phyloP scores from a whole-genome alignment of 352 stramenopile genomes.

The Phytophthora sp. region DNA sequence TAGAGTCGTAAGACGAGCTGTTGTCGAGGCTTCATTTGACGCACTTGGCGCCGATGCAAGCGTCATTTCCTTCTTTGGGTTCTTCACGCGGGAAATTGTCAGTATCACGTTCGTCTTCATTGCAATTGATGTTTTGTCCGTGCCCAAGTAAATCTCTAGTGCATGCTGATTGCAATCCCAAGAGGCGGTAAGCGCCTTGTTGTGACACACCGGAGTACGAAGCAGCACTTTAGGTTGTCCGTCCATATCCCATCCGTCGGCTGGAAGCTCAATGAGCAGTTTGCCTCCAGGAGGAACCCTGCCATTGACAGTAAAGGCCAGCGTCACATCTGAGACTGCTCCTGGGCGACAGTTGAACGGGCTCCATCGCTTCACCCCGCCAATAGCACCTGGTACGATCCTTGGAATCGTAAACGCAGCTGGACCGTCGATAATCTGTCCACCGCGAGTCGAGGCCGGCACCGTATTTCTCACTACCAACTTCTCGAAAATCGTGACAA shows the following conservation, averaged over 20 bases:
- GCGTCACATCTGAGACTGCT: constrained; percentile 56
- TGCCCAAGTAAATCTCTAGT: constrained; percentile 54
- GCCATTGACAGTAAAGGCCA: constrained; percentile 54
- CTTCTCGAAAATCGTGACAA: constrained; percentile 72
- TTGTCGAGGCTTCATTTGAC: neutral
- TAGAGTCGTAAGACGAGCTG: constrained; percentile 59
- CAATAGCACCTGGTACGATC: constrained; percentile 57
- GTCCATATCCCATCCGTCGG: constrained; percentile 69
- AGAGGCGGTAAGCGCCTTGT: constrained; percentile 27
- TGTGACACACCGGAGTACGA: constrained; percentile 38
- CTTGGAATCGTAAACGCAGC: constrained; percentile 50
- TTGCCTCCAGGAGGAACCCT: constrained; percentile 43
- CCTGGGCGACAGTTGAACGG: constrained; percentile 65
- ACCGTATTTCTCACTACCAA: constrained; percentile 55
- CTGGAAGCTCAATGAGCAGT: constrained; percentile 58
- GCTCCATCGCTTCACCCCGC: constrained; percentile 49
- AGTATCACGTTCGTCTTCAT: constrained; percentile 48
- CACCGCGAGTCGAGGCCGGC: constrained; percentile 57
- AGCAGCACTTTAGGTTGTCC: constrained; percentile 46
- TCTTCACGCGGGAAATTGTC: constrained; percentile 52
- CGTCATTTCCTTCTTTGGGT: constrained; percentile 55
- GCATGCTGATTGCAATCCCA: constrained; percentile 62
- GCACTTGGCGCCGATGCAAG: constrained; percentile 2
- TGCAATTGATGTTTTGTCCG: constrained; percentile 23
- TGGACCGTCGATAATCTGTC: constrained; percentile 70